Evolutionary conservation across 176 grass and related monocot genomes (phyloP).

Genomic region (Aegilops tauschii): DNA sequence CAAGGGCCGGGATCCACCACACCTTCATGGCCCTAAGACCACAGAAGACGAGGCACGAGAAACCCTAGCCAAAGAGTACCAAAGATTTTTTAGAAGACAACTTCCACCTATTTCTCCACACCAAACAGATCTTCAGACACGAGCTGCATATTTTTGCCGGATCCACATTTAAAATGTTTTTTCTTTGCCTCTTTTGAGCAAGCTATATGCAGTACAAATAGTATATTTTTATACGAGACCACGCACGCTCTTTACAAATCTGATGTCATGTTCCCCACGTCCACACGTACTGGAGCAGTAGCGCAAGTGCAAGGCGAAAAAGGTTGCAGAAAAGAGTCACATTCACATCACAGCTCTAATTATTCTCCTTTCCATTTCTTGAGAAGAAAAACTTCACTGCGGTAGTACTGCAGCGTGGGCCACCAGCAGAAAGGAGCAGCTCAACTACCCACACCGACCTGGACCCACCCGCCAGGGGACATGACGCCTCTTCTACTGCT

Average conservation of each 20-base stretch:
- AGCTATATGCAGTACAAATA: neutral
- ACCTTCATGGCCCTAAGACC: too few species aligned
- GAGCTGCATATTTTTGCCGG: neutral
- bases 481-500: neutral
- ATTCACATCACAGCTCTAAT: slow-evolving; percentile 21
- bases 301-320: slow-evolving; percentile 2
- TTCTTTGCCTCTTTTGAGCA: neutral
- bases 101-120: neutral
- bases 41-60: too few species aligned
- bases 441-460: neutral
- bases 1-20: too few species aligned
- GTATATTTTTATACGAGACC: neutral
- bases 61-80: too few species aligned
- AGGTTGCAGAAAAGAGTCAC: slow-evolving; percentile 29
- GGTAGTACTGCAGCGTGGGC: slow-evolving; percentile 28
- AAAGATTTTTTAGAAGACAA: neutral
- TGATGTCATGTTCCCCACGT: neutral
- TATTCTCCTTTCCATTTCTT: slow-evolving; percentile 38
- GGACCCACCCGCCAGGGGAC: neutral
- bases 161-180: neutral
- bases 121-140: neutral
- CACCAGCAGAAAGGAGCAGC: slow-evolving; percentile 29
- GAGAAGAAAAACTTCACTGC: slow-evolving; percentile 13
- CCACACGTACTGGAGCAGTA: neutral
- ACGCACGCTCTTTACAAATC: neutral